Evolutionary conservation across 768 basidiomycete genomes (phyloP).

Genomic region (Strobilomyces dryophilus): DNA sequence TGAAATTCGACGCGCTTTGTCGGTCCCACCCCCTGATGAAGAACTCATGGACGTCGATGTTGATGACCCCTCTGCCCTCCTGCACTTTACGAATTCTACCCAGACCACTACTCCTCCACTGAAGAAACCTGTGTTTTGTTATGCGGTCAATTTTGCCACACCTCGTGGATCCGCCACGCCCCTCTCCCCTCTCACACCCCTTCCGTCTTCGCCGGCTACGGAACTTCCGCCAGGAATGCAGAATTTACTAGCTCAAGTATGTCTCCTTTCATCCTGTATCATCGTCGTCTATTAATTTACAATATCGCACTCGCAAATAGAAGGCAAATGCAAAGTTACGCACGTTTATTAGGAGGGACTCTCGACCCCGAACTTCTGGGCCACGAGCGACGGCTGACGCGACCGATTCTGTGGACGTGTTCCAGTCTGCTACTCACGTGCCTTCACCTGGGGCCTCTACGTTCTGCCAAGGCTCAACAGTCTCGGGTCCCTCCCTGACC

Average conservation of each 20-base stretch:
- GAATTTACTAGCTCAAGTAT: conserved; percentile 17
- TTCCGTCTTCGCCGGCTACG: conserved; percentile 43
- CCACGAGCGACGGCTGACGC: conserved; percentile 2
- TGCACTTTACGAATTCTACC: conserved; percentile 22
- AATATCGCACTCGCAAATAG: not conserved
- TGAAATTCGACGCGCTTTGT: conserved; percentile 26
- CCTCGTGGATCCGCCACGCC: conserved; percentile 19
- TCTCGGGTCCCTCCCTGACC: not conserved
- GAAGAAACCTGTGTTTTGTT: conserved; percentile 12
- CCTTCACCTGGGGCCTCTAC: not conserved
- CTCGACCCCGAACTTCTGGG: not conserved
- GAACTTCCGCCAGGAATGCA: conserved; percentile 8
- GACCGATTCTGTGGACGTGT: not conserved
- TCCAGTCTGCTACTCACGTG: not conserved
- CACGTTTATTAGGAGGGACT: not conserved
- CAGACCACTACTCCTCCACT: conserved; percentile 2
- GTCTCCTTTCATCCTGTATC: not conserved
- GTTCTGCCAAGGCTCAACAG: not conserved
- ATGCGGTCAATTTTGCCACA: conserved; percentile 28
- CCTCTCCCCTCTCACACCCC: conserved; percentile 47
- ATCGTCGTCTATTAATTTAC: not conserved
- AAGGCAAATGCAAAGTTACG: conserved; percentile 2
- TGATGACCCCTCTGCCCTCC: conserved; percentile 10
- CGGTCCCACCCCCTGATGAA: conserved; percentile 15
- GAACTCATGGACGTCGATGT: conserved; percentile 26